Evolutionary conservation across 169 alveolate genomes (phyloP).

Genomic region (Babesia caballi): DNA sequence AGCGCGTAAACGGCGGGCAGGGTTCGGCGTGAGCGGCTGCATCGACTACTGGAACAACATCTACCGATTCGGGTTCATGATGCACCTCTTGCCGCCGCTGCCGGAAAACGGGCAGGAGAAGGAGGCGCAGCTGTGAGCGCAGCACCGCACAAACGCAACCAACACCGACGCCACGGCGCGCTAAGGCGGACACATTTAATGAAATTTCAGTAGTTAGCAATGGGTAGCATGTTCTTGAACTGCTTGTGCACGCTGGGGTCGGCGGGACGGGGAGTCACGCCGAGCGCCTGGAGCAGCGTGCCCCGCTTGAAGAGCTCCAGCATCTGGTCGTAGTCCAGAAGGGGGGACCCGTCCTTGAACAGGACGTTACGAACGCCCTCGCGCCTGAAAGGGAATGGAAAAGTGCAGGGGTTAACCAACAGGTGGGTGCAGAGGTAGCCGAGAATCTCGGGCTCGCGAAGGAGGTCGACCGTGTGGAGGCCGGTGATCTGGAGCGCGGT

Average conservation of each 20-base stretch:
- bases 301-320: constrained; percentile 56
- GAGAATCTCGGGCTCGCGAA: constrained; percentile 30
- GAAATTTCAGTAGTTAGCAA: constrained; percentile 40
- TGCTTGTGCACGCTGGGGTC: constrained; percentile 18
- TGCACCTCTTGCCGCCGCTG: constrained; percentile 86
- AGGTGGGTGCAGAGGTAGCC: constrained; percentile 59
- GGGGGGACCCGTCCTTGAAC: constrained; percentile 49
- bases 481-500: constrained; percentile 40
- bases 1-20: constrained; percentile 21
- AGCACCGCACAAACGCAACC: constrained; percentile 22
- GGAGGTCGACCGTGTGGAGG: constrained; percentile 57
- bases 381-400: constrained; percentile 3
- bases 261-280: not conserved
- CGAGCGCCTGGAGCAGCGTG: constrained; percentile 61
- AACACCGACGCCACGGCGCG: not conserved
- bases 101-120: constrained; percentile 48
- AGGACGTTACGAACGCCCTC: constrained; percentile 46
- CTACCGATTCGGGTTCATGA: constrained; percentile 87
- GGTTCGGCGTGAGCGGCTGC: constrained; percentile 87
- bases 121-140: constrained; percentile 1
- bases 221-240: constrained; percentile 39
- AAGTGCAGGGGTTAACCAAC: not conserved
- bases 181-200: not conserved
- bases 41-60: constrained; percentile 84
- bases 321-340: constrained; percentile 56